phyloP scores from a whole-genome alignment of 108 stramenopile species.

The Bacterosira constricta region DNA sequence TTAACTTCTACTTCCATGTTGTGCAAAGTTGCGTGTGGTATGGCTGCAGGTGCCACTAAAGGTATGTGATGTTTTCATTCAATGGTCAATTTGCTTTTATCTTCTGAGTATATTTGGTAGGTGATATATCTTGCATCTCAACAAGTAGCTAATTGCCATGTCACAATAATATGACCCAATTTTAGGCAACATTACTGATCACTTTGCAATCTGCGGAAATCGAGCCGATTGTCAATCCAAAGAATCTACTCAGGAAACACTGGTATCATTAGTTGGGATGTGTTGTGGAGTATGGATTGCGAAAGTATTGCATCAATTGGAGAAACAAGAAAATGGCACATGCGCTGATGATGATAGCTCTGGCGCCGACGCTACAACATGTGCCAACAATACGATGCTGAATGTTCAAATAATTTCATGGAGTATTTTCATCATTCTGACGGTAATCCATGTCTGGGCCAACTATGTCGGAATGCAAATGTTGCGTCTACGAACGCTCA shows the following conservation, averaged over 20 bases:
- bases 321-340: conserved; percentile 24
- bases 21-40: conserved; percentile 91
- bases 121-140: not conserved
- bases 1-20: conserved; percentile 69
- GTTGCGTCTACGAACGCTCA: conserved; percentile 83
- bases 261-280: conserved; percentile 94
- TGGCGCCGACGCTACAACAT: not conserved
- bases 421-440: conserved; percentile 80
- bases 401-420: conserved; percentile 56
- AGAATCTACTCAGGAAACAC: conserved; percentile 94
- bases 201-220: conserved; percentile 80
- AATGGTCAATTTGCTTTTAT: not conserved
- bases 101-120: not conserved
- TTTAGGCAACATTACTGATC: conserved; percentile 78
- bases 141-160: no score
- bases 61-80: conserved; percentile 3
- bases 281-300: conserved; percentile 70
- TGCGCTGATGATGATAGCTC: not conserved
- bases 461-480: conserved; percentile 86
- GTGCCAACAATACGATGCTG: conserved; percentile 13
- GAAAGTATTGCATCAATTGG: conserved; percentile 46
- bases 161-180: not conserved
- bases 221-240: conserved; percentile 93
- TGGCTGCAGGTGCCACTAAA: conserved; percentile 87
- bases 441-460: conserved; percentile 90